These are phyloP conservation scores for Mychonastes homosphaera DNA, from an alignment of 139 green algal genomes.

Conservation along the genomic window DNA sequence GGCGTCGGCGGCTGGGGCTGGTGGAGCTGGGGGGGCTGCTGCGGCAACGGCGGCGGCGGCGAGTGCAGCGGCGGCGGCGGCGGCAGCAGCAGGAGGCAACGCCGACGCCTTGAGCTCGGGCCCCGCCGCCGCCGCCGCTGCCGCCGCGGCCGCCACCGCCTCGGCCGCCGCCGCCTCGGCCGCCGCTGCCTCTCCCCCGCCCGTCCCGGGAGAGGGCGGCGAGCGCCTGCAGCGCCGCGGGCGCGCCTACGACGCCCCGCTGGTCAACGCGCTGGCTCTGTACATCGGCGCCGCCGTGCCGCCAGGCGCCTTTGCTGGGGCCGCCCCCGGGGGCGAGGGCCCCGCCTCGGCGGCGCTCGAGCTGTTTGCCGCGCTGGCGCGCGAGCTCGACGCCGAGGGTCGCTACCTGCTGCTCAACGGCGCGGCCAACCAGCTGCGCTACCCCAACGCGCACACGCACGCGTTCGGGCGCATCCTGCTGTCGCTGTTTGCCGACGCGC, in stretches of 20 bases:
- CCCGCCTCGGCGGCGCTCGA: conserved; percentile 12
- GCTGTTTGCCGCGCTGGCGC: conserved; percentile 27
- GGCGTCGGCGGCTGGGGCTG: too few species aligned
- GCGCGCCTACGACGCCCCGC: conserved; percentile 67
- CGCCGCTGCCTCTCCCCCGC: not conserved
- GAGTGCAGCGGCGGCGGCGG: too few species aligned
- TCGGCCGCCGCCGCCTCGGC: conserved; percentile 4
- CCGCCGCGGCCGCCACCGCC: conserved; percentile 27
- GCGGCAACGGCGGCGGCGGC: too few species aligned
- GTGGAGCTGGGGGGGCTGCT: too few species aligned
- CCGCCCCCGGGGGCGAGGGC: conserved; percentile 4
- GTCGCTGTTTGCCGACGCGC: conserved; percentile 77
- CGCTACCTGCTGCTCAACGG: conserved; percentile 95
- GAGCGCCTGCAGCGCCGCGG: conserved; percentile 22
- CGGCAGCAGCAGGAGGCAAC: too few species aligned
- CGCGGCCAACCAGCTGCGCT: conserved; percentile 97
- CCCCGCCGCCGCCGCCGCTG: not conserved
- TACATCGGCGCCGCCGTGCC: conserved; percentile 66
- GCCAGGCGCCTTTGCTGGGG: not conserved
- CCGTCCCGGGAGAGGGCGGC: too few species aligned
- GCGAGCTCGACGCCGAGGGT: conserved; percentile 80
- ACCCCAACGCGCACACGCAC: conserved; percentile 98
- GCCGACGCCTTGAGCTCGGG: too few species aligned
- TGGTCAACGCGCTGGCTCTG: conserved; percentile 87
- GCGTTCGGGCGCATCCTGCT: conserved; percentile 96